Percentiles rank a stretch among this genome's conserved stretches.
These are phyloP conservation scores for Pyrenula aspistea DNA, from an alignment of 495 filamentous ascomycete species.

Conservation along the genomic window DNA sequence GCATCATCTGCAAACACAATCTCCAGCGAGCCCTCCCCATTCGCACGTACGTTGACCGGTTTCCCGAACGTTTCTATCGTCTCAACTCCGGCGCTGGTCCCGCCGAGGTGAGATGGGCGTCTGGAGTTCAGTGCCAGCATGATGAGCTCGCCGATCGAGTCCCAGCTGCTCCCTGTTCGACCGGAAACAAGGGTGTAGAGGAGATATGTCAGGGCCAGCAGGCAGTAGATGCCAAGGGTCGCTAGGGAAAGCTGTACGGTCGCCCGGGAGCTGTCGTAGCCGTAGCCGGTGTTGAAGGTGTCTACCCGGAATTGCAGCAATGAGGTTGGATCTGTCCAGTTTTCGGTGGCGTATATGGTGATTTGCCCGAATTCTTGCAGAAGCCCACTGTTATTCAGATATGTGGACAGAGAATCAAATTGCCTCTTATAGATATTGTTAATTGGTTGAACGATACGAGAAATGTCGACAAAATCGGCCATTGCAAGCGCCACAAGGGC, in stretches of 20 bases:
- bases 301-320: neutral
- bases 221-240: neutral
- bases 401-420: neutral
- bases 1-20: neutral
- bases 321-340: neutral
- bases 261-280: neutral
- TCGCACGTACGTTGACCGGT: neutral
- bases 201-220: neutral
- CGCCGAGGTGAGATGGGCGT: neutral
- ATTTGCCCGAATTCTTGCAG: neutral
- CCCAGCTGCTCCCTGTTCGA: neutral
- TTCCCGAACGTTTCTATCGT: neutral
- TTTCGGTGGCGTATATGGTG: neutral
- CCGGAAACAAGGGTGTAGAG: neutral
- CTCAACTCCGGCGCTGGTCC: neutral
- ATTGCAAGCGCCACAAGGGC: neutral
- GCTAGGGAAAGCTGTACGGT: neutral
- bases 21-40: neutral
- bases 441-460: neutral
- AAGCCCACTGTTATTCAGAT: neutral
- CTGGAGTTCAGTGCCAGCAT: neutral
- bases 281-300: neutral
- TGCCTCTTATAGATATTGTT: neutral
- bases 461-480: neutral
- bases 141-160: slow-evolving; percentile 1